Evolutionary conservation across 257 asterid genomes (phyloP), one percentile per base, ranked within the genome.

Genomic region (Solanum pennellii): DNA sequence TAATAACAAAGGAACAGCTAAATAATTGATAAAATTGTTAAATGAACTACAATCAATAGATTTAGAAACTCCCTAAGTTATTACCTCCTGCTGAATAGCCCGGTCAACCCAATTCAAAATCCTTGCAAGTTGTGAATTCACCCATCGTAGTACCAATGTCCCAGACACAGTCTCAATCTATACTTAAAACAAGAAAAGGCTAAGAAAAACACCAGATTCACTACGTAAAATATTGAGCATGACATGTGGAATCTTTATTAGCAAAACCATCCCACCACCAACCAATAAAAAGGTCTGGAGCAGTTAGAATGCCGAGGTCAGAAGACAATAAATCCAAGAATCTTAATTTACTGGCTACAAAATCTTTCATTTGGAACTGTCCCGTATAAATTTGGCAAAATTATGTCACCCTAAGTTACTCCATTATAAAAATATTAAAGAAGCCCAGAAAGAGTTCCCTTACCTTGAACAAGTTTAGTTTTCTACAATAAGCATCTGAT

Each of bases 81-180:
- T 87, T 92, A 97, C 99, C 98, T 97, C 99, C 89, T 95, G 98
- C 85, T 94, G 95, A 89, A 95, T 89, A 87, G 95, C 98, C 86
- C 99, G 96, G 90, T 95, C 98, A 89, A 95, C 97, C 99, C 99
- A 97, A 88, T 92, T 93, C 86, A 93, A 89, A 85, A 97, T 91
- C 92, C 98, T 94, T 76, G 95, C 95, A 88, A 97, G 98, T 89
- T 97, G 99, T 21, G 99, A 90, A 91, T 97, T 97, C 88, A 97
- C 95, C 99, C 99, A 97, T 80, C 99, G 95, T 89, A 94, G 92
- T 88, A 97, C 99, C 96, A 97, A 92, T 27, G 99, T 97, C 84
- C 99, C 98, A 88, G 99, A 97, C 88, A 89, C 88, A 77, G 93
- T 92, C 87, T 94, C 98, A 88, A 97, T 94, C 99, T 97, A 91